Evolutionary conservation across 2,329 filamentous ascomycete species (phyloP), one percentile per base, ranked within the genome.

Genomic region (Falciphora oryzae): DNA sequence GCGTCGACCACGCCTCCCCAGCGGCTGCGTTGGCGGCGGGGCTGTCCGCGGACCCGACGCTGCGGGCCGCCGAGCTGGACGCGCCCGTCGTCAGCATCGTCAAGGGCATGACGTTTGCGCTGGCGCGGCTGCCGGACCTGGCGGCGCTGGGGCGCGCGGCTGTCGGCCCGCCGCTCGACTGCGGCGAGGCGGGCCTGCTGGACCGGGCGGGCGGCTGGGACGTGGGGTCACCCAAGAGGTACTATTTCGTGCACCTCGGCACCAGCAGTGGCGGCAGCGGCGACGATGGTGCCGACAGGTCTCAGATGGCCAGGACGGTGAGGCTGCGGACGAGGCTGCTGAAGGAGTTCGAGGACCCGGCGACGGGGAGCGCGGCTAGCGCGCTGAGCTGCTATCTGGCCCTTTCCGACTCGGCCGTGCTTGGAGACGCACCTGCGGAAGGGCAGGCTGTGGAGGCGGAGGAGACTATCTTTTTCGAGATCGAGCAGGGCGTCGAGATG

Each of bases 81-180:
- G 79, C 81, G 11, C 81, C 83, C 18, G 71, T 85, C 25, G 81
- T 87, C 65, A 87, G 84, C 68, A 85, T 93, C 59, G 89, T 92
- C 50, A 85, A 85, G 59, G 91, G 90, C 61, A 89, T 93, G 87
- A 85, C 85, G 0, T 93, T 92, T 73, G 75, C 86, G n/a, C 81
- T 91, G 38, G 78, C 90, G 18, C 77, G 84, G 68, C 78, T 95
- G 28, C 79, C 84, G 0, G 81, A 80, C 64, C 74, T 91, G 13
- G 85, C 86, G 35, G 80, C 83, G 10, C 79, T 94, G 25, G 80
- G 76, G 6, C 69, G 74, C 16, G 76, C 80, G 3, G 68, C 61
- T 59, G 63, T 69, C 4, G 70, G 73, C 14, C n/a, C 59, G 44
- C 69, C 70, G 35, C 71, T 77, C 16, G 70, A 79, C 57, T 74